Evolutionary conservation across 257 asterid species (phyloP).

Genomic region (Solanum megistacrolobum): DNA sequence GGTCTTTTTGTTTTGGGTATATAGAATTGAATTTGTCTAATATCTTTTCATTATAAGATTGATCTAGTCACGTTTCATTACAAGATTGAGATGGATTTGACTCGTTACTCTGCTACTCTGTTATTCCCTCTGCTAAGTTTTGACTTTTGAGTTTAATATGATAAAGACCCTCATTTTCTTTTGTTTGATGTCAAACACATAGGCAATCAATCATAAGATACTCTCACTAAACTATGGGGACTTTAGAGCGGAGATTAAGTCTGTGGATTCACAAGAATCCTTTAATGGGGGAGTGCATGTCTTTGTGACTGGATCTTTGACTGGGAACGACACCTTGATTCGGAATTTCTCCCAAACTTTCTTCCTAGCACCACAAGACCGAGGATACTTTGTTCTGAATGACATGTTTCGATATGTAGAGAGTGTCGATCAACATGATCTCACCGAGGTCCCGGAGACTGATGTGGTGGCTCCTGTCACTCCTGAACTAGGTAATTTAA

Average conservation of each 20-base stretch:
- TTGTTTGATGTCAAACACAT: constrained; percentile 4
- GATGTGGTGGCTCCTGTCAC: constrained; percentile 36
- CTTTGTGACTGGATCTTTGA: constrained; percentile 77
- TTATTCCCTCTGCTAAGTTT: background rate
- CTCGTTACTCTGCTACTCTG: background rate
- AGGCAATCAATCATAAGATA: constrained; percentile 86
- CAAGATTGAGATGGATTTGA: background rate
- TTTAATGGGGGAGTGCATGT: constrained; percentile 73
- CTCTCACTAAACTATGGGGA: constrained; percentile 60
- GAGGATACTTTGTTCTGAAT: constrained; percentile 83
- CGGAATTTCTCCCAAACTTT: constrained; percentile 68
- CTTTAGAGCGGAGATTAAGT: constrained; percentile 57
- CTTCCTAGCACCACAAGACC: constrained; percentile 95
- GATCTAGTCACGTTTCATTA: background rate
- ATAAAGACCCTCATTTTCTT: background rate
- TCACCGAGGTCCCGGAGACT: constrained; percentile 13
- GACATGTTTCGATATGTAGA: constrained; percentile 77
- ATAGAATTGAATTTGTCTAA: background rate
- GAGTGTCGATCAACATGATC: constrained; percentile 12
- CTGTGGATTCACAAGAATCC: constrained; percentile 83
- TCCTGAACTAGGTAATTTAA: constrained; percentile 46
- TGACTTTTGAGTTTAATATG: background rate
- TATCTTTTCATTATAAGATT: background rate
- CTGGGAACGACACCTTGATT: constrained; percentile 38
- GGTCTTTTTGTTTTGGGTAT: background rate